Percentiles rank a stretch among this genome's conserved stretches.
Conservation (phyloP, 2,329 filamentous ascomycete genomes). For the Pestalotiopsis sp. region DNA sequence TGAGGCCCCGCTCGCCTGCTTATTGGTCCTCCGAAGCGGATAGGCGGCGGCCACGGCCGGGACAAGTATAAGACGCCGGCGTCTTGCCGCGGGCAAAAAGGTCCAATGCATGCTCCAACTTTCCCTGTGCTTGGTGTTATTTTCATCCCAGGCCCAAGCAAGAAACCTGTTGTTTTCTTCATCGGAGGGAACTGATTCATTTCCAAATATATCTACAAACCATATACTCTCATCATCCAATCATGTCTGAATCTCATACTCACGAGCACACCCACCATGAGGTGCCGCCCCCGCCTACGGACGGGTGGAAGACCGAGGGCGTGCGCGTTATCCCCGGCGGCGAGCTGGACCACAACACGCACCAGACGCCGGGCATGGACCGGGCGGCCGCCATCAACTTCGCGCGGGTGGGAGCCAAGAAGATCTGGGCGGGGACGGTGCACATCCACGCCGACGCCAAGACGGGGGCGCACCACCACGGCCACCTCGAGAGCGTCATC, state of each 20-base stretch:
- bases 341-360: constrained; percentile 40
- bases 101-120: background rate
- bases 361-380: constrained; percentile 44
- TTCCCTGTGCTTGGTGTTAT: background rate
- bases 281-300: constrained; percentile 13
- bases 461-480: constrained; percentile 45
- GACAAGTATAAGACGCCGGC: constrained; percentile 8
- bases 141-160: background rate
- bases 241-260: constrained; percentile 1
- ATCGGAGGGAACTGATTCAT: background rate
- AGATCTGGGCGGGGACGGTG: constrained; percentile 47
- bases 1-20: background rate
- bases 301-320: constrained; percentile 39
- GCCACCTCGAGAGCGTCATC: constrained; percentile 46
- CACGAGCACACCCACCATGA: background rate
- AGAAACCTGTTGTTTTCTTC: background rate
- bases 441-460: constrained; percentile 45
- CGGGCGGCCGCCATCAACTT: constrained; percentile 45
- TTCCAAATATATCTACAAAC: background rate
- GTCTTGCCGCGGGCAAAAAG: background rate
- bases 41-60: background rate
- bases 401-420: constrained; percentile 42
- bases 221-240: background rate
- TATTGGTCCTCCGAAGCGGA: background rate
- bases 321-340: constrained; percentile 43